These are phyloP conservation scores for Haplosporangium sp. DNA, from an alignment of 371 early-diverging fungal genomes.

Conservation along the genomic window DNA sequence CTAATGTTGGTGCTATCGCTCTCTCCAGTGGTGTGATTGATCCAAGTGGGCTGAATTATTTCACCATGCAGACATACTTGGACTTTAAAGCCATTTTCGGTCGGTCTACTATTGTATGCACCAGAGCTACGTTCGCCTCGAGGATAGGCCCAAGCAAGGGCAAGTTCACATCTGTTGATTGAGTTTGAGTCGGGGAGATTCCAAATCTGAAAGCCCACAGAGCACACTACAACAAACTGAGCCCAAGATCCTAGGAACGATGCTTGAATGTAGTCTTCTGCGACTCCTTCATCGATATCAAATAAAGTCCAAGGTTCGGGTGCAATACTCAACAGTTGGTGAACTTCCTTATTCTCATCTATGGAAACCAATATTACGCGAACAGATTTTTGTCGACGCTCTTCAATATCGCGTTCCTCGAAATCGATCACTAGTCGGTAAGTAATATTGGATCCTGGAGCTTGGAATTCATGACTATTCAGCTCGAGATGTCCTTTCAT, in stretches of 20 bases:
- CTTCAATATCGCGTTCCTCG: slow-evolving; percentile 16
- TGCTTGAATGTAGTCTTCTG: slow-evolving; percentile 12
- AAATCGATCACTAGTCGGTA: slow-evolving; percentile 18
- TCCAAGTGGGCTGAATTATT: slow-evolving; percentile 8
- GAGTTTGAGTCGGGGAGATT: slow-evolving; percentile 10
- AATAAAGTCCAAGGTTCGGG: slow-evolving; percentile 20
- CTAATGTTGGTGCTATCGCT: neutral
- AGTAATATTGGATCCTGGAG: neutral
- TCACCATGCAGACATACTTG: slow-evolving; percentile 19
- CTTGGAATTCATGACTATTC: slow-evolving; percentile 10
- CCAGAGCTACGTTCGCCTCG: neutral
- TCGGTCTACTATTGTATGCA: neutral
- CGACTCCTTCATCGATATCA: slow-evolving; percentile 14
- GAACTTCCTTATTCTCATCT: slow-evolving; percentile 11
- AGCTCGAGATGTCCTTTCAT: neutral
- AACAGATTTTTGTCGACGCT: slow-evolving; percentile 1
- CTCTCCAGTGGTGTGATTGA: neutral
- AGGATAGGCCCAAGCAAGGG: slow-evolving; percentile 15
- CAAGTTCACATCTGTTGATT: slow-evolving; percentile 11
- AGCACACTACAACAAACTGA: slow-evolving; percentile 17
- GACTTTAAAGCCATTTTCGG: neutral
- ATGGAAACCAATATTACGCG: slow-evolving; percentile 8
- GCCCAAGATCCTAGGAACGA: slow-evolving; percentile 18
- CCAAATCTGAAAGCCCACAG: slow-evolving; percentile 26
- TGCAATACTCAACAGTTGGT: slow-evolving; percentile 6